Base-by-base conservation (phyloP, 2,329 filamentous ascomycete genomes). In the Beauveria rudraprayagi region DNA sequence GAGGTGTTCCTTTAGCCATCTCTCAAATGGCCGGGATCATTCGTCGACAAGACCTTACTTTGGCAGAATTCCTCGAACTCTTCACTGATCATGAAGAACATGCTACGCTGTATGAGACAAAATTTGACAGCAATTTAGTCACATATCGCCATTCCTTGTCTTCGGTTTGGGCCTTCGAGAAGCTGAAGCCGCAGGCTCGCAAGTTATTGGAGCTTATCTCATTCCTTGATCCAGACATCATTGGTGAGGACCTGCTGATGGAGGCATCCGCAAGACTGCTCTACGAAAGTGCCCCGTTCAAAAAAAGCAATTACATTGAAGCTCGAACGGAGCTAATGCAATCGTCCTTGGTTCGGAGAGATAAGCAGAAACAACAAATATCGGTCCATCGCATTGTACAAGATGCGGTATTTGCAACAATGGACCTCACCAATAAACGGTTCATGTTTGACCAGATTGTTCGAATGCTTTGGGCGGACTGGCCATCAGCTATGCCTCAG, bases 361-460 rank as follows among this genome's bases (percentile, higher is more conserved):
- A 62, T 22, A 56, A 59, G 51, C 43, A 55, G 19, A 55, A 55
- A 10, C 55, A 60, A 26, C 26, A 55, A 7, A 59, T 60, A 19
- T 53, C 61, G 6, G 56, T 62, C 3, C 61, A 59, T 55, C 55
- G 61, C 28, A 60, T 59, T 28, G 56, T 62, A n/a, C 61, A 62
- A 60, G 61, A 62, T 44, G 56, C 50, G 3, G 26, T 56, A 16
- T 30, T 62, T 14, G 40, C 55, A 24, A 55, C 55, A 28, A 54
- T 62, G 37, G 54, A 41, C 40, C 11, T 41, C 46, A 48, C 44
- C 10, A 7, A 3, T 16, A 40, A 22, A 47, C n/a, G 30, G 3
- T 17, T 9, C 19, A 40, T 62, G 16, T 62, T 62, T 62, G 61
- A 62, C 9, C 3, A 46, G 14, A 40, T 62, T 26, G n/a, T 62